Base-by-base conservation (phyloP, 2,329 filamentous ascomycete genomes). In the Rhinocladiella similis region DNA sequence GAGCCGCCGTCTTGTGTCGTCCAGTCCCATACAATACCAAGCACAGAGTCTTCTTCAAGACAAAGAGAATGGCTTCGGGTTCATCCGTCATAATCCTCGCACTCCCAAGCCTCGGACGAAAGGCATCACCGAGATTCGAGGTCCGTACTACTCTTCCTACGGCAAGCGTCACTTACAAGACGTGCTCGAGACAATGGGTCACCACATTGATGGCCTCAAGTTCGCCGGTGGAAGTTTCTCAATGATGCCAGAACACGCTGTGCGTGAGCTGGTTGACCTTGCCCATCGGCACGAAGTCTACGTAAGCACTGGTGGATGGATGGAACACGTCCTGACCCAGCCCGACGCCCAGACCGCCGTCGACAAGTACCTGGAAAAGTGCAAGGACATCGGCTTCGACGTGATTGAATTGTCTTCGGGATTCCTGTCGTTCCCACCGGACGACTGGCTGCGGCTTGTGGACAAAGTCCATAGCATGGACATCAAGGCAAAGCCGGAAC, bases 81-180 rank as follows among this genome's bases (percentile, higher is more conserved):
- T 82, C 63, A 72, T 75, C 29, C 73, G 77, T 3, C 79, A 79
- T 25, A 83, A 82, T 51, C 72, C 72, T 0, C 67, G 74, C 13
- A 74, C 77, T 0, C 66, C 70, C 3, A 83, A 83, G 65, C 80
- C 80, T 2, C 71, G 80, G 25, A 73, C 65, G 4, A 74, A 70
- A 36, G 78, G 76, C 3, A 79, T 82, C 5, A 83, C 80, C 1
- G 80, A 83, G 66, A 83, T 83, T 54, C 72, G 80, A 29, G 80
- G 80, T 0, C 80, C 79, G 5, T 83, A 82, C 65, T 83, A 83
- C 65, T 77, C 78, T 0, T 78, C 72, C 3, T 81, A 82, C 76
- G 80, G 80, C 1, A 80, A 78, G 58, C 70, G 76, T 38, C 80
- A 82, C 54, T 68, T 83, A 1, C 67, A 75, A 18, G 80, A 82